These are phyloP conservation scores for Epicoccum nigrum DNA, from an alignment of 2,329 filamentous ascomycete species.

Conservation along the genomic window DNA sequence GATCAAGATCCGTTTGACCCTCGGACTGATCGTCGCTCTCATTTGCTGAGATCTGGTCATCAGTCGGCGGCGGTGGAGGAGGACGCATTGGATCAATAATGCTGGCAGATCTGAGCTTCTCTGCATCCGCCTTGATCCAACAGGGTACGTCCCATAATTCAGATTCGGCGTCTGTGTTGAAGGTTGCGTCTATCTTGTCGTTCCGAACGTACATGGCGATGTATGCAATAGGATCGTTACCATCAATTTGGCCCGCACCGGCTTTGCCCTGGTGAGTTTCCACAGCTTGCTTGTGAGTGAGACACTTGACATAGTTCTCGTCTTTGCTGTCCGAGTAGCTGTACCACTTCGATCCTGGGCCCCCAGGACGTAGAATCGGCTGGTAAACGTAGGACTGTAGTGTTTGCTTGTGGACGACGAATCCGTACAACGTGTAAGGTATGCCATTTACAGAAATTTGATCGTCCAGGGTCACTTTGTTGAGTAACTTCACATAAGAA, in stretches of 20 bases:
- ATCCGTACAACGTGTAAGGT: slow-evolving; percentile 64
- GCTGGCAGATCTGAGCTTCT: slow-evolving; percentile 28
- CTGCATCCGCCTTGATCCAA: slow-evolving; percentile 43
- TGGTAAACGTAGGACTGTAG: slow-evolving; percentile 65
- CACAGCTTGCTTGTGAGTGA: slow-evolving; percentile 63
- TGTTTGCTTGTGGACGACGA: slow-evolving; percentile 64
- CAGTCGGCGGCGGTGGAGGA: slow-evolving; percentile 2
- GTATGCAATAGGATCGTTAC: slow-evolving; percentile 59
- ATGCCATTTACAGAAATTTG: slow-evolving; percentile 55
- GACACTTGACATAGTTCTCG: slow-evolving; percentile 61
- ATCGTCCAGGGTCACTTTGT: slow-evolving; percentile 64
- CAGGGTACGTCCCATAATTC: slow-evolving; percentile 55
- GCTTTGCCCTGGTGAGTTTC: slow-evolving; percentile 58
- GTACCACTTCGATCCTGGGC: slow-evolving; percentile 63
- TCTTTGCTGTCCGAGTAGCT: slow-evolving; percentile 61
- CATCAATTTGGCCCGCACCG: slow-evolving; percentile 44
- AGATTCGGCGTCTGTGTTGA: slow-evolving; percentile 52
- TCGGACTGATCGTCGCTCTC: slow-evolving; percentile 8
- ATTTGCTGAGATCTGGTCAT: slow-evolving; percentile 6
- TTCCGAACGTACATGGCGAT: slow-evolving; percentile 63
- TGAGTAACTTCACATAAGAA: slow-evolving; percentile 63
- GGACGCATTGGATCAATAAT: slow-evolving; percentile 22
- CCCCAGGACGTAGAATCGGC: slow-evolving; percentile 64
- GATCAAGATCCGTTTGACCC: not conserved
- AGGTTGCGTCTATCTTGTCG: slow-evolving; percentile 49